Evolutionary conservation across 2,329 filamentous ascomycete species (phyloP), one percentile per base, ranked within the genome.

Genomic region (Cadophora luteo-olivacea): DNA sequence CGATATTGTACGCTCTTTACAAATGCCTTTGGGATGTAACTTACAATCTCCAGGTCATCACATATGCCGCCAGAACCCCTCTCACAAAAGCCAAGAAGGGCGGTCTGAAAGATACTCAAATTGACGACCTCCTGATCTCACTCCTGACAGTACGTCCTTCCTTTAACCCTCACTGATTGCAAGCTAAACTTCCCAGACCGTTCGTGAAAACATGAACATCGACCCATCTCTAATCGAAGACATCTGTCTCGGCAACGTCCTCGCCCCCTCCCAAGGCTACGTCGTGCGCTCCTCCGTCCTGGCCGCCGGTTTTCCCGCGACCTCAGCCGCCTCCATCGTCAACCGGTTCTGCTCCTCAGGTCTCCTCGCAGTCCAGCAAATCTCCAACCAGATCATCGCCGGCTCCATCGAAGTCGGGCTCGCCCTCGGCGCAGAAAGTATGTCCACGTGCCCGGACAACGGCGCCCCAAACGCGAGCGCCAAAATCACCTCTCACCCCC

Each of bases 291-390:
- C 94, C 66, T 94, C 95, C 29, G 91, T 91, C 68, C 86, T 98
- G 70, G 93, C 93, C 19, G 95, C 95, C 64, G 95, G 95, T 61
- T 96, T 97, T 84, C 92, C 95, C 65, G 91, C 91, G 76, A 86
- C 87, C 14, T 89, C 93, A 4, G 91, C 93, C 29, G 91, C 96
- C 70, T 93, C 92, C 81, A 89, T 90, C 64, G 83, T 97, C 78
- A 98, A 97, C 87, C 86, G 95, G 75, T 95, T 97, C 84, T 98
- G 95, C 85, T 97, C 93, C 19, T 95, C 91, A 25, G 95, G 95
- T 66, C 88, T 98, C 25, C 93, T 97, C 81, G 94, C 95, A 29
- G 92, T 92, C 77, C 91, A 96, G 72, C 94, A 97, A 78, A 91
- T 98, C 76, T 94, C 94, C 74, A 97, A 97, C 83, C 92, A 93